Percentiles rank a stretch among this genome's conserved stretches.
Conservation (phyloP, 225 moss, liverwort and hornwort species). For the Bryum argenteum region DNA sequence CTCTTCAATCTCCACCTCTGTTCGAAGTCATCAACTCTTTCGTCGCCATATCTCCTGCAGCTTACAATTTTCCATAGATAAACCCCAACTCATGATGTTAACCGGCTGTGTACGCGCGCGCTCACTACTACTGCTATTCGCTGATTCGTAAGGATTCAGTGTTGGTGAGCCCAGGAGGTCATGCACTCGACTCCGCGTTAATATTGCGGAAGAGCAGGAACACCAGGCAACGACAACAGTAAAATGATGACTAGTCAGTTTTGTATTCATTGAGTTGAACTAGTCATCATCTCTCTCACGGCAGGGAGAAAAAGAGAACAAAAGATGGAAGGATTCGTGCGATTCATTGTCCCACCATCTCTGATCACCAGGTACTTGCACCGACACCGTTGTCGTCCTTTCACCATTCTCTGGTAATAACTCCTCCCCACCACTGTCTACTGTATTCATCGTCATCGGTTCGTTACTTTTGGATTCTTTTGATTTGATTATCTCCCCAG, state of each 20-base stretch:
- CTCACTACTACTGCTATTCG: background rate
- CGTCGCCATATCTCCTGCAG: conserved; percentile 3
- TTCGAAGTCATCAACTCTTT: conserved; percentile 17
- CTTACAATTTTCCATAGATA: background rate
- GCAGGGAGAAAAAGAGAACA: conserved; percentile 23
- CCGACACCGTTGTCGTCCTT: conserved; percentile 27
- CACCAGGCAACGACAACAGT: conserved; percentile 37
- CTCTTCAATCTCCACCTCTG: conserved; percentile 13
- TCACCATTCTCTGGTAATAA: background rate
- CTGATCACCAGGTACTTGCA: conserved; percentile 31
- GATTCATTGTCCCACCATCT: conserved; percentile 26
- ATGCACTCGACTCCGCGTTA: conserved; percentile 34
- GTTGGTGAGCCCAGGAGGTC: conserved; percentile 30
- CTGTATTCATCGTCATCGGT: background rate
- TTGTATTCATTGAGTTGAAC: conserved; percentile 42
- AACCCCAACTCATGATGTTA: conserved; percentile 21
- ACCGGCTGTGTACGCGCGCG: background rate
- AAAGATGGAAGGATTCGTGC: conserved; percentile 34
- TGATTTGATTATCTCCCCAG: conserved; percentile 10
- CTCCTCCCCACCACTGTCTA: background rate
- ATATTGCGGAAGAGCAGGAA: conserved; percentile 36
- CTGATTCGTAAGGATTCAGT: background rate
- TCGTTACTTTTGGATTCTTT: conserved; percentile 1
- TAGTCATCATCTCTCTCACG: conserved; percentile 33
- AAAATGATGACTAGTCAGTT: conserved; percentile 36